Evolutionary conservation across 164 flowering plant species (phyloP).

Genomic region (Taxillus chinensis): DNA sequence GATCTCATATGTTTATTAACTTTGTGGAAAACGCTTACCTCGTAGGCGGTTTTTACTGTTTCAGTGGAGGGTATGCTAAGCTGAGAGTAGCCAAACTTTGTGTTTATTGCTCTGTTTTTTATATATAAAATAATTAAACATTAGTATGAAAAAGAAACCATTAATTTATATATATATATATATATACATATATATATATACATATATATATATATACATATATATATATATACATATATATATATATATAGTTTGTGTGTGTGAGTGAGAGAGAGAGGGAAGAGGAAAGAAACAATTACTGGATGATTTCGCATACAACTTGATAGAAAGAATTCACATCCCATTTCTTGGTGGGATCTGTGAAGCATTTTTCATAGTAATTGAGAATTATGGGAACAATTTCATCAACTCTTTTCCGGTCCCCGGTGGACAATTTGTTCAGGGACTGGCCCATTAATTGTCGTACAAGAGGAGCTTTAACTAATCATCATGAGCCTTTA

Average conservation of each 20-base stretch:
- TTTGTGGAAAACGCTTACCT: not conserved
- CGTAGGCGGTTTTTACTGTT: not conserved
- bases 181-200: too few relatives aligned
- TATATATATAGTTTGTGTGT: too few relatives aligned
- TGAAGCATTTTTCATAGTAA: not conserved
- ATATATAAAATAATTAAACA: not conserved
- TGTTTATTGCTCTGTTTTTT: not conserved
- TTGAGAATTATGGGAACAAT: not conserved
- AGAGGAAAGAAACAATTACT: not conserved
- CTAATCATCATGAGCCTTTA: too few relatives aligned
- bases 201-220: too few relatives aligned
- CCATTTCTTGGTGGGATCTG: not conserved
- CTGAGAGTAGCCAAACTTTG: not conserved
- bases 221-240: too few relatives aligned
- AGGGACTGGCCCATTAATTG: conserved; percentile 11
- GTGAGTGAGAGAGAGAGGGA: not conserved
- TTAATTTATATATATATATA: too few relatives aligned
- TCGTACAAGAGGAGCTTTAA: too few relatives aligned
- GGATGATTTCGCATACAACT: not conserved
- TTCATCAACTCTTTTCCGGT: not conserved
- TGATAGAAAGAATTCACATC: not conserved
- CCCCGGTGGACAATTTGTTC: not conserved
- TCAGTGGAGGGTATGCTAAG: not conserved
- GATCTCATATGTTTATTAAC: not conserved
- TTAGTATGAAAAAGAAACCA: not conserved